Conservation (phyloP, 495 filamentous ascomycete species). For the Xanthoparmelia taractica region DNA sequence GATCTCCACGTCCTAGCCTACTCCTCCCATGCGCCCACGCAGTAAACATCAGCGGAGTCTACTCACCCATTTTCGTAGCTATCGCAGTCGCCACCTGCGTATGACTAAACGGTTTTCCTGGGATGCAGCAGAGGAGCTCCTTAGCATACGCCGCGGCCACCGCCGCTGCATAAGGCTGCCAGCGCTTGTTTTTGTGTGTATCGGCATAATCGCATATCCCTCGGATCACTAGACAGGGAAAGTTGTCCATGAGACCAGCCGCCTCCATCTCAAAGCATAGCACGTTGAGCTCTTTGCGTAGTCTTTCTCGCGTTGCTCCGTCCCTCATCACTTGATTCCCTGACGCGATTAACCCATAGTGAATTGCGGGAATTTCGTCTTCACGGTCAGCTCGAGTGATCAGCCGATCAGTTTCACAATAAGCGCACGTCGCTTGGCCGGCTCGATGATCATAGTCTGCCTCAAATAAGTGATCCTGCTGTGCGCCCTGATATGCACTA, state of each 20-base stretch:
- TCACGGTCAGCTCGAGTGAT: conserved; percentile 20
- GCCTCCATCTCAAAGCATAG: conserved; percentile 40
- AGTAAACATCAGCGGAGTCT: neutral
- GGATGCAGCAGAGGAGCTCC: conserved; percentile 17
- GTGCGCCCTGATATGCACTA: conserved; percentile 14
- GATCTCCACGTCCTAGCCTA: neutral
- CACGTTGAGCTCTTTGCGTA: conserved; percentile 22
- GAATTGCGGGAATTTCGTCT: conserved; percentile 17
- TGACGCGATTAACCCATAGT: conserved; percentile 35
- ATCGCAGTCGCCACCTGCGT: neutral
- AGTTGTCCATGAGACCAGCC: conserved; percentile 35
- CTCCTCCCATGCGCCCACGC: neutral
- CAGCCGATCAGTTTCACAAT: conserved; percentile 23
- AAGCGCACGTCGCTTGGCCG: conserved; percentile 15
- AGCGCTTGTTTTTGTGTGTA: conserved; percentile 33
- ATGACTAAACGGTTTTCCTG: neutral
- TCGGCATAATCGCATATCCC: conserved; percentile 35
- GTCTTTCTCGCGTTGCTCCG: conserved; percentile 28
- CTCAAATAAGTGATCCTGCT: conserved; percentile 31
- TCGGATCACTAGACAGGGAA: conserved; percentile 20
- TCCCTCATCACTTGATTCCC: conserved; percentile 34
- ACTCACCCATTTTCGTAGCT: neutral
- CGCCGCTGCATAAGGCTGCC: conserved; percentile 35
- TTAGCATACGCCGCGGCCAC: conserved; percentile 34
- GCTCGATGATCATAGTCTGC: conserved; percentile 29